A percentile compares a stretch with the other conserved stretches of the same genome.
phyloP scores from a whole-genome alignment of 139 green algal species.

The Trebouxia sp. region DNA sequence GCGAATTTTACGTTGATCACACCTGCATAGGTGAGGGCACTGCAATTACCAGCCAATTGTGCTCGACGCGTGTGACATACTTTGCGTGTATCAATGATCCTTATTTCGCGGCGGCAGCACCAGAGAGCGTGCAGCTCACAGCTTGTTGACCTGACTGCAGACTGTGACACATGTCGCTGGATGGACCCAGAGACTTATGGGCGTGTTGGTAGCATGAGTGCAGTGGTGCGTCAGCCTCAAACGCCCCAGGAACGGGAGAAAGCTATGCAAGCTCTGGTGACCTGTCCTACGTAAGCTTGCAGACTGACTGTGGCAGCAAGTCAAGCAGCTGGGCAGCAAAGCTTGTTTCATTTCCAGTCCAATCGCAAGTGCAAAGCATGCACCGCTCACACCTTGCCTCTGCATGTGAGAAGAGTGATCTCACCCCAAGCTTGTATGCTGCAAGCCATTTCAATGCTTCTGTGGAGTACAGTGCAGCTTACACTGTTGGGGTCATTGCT shows the following conservation, averaged over 20 bases:
- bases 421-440: no score
- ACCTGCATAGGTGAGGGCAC: constrained; percentile 67
- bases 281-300: constrained; percentile 76
- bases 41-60: background rate
- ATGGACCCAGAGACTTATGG: constrained; percentile 68
- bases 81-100: background rate
- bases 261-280: constrained; percentile 71
- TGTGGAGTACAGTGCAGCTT: background rate
- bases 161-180: constrained; percentile 84
- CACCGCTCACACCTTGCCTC: no score
- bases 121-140: no score
- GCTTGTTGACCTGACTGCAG: no score
- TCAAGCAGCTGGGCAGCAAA: no score
- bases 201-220: constrained; percentile 44
- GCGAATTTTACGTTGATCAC: constrained; percentile 65
- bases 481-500: background rate
- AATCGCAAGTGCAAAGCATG: no score
- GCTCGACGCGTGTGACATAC: background rate
- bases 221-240: constrained; percentile 63
- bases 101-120: no score
- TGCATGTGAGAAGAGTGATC: no score
- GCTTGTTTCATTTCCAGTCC: no score
- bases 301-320: background rate
- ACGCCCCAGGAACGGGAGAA: constrained; percentile 38
- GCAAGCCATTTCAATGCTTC: no score